A percentile compares a stretch with the other conserved stretches of the same genome.
phyloP scores from a whole-genome alignment of 352 stramenopile species.

The Salisapilia sapeloensis region DNA sequence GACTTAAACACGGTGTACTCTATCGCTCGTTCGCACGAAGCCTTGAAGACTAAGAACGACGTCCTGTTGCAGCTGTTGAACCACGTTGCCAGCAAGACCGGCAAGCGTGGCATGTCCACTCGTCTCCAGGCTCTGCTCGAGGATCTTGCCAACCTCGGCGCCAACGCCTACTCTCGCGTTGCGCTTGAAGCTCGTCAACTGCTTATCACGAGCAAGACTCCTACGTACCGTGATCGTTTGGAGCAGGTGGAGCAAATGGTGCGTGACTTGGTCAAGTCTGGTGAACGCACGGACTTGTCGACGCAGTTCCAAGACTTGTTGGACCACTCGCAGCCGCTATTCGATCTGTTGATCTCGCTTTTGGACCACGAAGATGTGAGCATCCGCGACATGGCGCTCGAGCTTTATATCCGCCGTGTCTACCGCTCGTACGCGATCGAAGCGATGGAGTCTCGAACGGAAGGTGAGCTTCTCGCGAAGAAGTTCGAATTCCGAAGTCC shows the following conservation, averaged over 20 bases:
- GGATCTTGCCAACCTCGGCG: constrained; percentile 72
- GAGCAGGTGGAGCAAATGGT: constrained; percentile 61
- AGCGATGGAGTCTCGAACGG: constrained; percentile 58
- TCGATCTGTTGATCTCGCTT: constrained; percentile 68
- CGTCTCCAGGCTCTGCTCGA: constrained; percentile 75
- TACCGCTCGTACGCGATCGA: constrained; percentile 79
- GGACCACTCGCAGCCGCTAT: constrained; percentile 74
- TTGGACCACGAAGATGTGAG: constrained; percentile 47
- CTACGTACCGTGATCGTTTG: constrained; percentile 86
- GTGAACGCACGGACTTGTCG: constrained; percentile 23
- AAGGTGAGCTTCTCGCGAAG: constrained; percentile 52
- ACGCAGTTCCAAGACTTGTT: constrained; percentile 38
- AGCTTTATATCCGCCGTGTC: constrained; percentile 73
- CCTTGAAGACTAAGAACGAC: constrained; percentile 78
- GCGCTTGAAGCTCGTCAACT: constrained; percentile 90
- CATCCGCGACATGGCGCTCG: constrained; percentile 55
- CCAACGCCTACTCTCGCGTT: constrained; percentile 86
- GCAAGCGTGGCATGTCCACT: constrained; percentile 36
- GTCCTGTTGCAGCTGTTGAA: constrained; percentile 55
- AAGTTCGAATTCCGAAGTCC: constrained; percentile 79
- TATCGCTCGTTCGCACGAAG: constrained; percentile 84
- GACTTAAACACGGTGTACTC: constrained; percentile 72
- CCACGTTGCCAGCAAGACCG: constrained; percentile 34
- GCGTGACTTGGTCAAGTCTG: constrained; percentile 41
- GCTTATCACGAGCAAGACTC: constrained; percentile 94